Percentiles rank a stretch among this genome's conserved stretches.
Evolutionary conservation across 108 stramenopile species (phyloP).

Genomic region (Asterionellopsis glacialis): DNA sequence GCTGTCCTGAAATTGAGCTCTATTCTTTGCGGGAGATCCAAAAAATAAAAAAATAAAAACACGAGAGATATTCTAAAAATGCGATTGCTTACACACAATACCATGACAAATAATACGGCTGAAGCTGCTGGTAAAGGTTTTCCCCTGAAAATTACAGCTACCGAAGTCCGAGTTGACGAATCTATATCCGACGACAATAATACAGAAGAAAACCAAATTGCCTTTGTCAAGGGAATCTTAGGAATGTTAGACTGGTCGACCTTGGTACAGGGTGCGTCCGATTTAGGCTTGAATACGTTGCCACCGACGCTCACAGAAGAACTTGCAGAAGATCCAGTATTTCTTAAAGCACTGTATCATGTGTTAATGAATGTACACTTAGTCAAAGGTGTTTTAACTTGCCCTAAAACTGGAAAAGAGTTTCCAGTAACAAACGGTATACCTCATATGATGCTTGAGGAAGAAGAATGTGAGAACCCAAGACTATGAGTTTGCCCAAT

Average conservation of each 20-base stretch:
- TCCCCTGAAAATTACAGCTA: slow-evolving; percentile 78
- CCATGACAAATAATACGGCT: slow-evolving; percentile 74
- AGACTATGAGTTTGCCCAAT: too few species aligned
- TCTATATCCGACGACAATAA: slow-evolving; percentile 26
- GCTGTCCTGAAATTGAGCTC: too few species aligned
- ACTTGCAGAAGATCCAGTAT: slow-evolving; percentile 67
- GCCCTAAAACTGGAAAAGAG: slow-evolving; percentile 84
- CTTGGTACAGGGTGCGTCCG: slow-evolving; percentile 56
- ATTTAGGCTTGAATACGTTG: slow-evolving; percentile 74
- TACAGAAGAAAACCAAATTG: slow-evolving; percentile 43
- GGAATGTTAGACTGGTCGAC: slow-evolving; percentile 67
- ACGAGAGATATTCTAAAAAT: slow-evolving; percentile 19
- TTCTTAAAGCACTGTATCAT: slow-evolving; percentile 86
- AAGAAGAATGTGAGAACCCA: slow-evolving; percentile 65
- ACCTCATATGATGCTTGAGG: slow-evolving; percentile 87
- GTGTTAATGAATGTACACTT: slow-evolving; percentile 95
- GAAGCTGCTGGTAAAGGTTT: slow-evolving; percentile 66
- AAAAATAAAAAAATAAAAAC: too few species aligned
- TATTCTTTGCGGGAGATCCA: too few species aligned
- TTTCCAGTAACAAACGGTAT: slow-evolving; percentile 92
- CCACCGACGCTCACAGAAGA: slow-evolving; percentile 72
- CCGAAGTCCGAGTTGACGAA: slow-evolving; percentile 78
- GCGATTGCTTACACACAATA: slow-evolving; percentile 91
- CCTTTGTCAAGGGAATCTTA: slow-evolving; percentile 72
- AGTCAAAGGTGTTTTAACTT: slow-evolving; percentile 87